These are phyloP conservation scores for Vaccinium myrtillus DNA, from an alignment of 148 eudicot genomes.

Conservation along the genomic window DNA sequence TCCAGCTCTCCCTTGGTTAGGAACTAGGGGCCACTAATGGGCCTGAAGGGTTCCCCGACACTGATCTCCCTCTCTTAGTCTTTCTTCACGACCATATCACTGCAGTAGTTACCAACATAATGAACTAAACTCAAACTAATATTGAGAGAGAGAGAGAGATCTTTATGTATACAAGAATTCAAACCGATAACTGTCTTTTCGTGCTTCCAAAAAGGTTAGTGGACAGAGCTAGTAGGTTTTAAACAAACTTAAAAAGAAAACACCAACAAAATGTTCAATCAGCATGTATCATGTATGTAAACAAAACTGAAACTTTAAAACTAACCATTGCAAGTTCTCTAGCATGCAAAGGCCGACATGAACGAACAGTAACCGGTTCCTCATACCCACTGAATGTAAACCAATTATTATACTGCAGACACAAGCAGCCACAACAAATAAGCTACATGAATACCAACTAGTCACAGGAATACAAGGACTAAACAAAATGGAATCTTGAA, in stretches of 20 bases:
- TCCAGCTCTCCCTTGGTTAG: constrained; percentile 7
- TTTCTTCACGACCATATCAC: background rate
- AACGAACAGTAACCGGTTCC: constrained; percentile 78
- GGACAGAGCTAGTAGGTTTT: background rate
- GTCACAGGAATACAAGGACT: background rate
- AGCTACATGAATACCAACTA: constrained; percentile 10
- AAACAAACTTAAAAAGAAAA: background rate
- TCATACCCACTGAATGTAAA: constrained; percentile 77
- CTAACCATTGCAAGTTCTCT: constrained; percentile 83
- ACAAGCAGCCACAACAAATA: constrained; percentile 23
- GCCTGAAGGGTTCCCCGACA: background rate
- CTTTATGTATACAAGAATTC: background rate
- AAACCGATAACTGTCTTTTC: background rate
- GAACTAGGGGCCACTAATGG: background rate
- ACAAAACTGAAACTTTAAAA: constrained; percentile 11
- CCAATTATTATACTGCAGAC: constrained; percentile 87
- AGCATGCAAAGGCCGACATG: constrained; percentile 76
- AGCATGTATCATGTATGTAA: background rate
- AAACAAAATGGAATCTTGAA: background rate
- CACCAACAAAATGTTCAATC: background rate
- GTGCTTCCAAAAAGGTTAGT: background rate
- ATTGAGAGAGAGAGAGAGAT: background rate
- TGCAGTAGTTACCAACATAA: background rate
- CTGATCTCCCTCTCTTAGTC: background rate
- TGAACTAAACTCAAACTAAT: background rate